phyloP scores from a whole-genome alignment of 2,329 filamentous ascomycete species.

The Cryphonectria carpinicola region DNA sequence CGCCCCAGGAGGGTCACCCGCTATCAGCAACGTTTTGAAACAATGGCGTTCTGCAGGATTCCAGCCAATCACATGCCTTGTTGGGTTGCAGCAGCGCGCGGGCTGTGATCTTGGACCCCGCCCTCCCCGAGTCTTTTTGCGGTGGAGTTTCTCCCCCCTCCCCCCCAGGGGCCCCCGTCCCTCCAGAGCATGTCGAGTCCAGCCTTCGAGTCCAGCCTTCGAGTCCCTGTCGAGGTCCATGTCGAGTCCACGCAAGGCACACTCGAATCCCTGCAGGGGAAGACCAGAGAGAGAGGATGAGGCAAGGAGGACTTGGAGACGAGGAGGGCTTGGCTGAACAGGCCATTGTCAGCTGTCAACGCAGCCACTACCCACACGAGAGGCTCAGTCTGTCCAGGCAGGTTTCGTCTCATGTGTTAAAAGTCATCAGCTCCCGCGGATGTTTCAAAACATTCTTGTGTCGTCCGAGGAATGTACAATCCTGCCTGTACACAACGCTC shows the following conservation, averaged over 20 bases:
- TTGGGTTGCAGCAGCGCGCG: neutral
- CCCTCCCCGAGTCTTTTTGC: conserved; percentile 15
- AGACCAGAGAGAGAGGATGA: neutral
- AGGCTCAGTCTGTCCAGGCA: conserved; percentile 18
- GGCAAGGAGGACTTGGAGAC: neutral
- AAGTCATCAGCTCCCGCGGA: conserved; percentile 19
- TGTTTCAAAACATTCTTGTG: conserved; percentile 25
- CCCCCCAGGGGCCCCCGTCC: too few relatives aligned
- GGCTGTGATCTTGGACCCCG: conserved; percentile 9
- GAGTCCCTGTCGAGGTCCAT: neutral
- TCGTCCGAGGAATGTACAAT: neutral
- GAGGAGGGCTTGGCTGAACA: neutral
- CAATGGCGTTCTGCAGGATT: conserved; percentile 28
- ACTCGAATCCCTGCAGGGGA: neutral
- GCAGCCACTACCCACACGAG: conserved; percentile 8
- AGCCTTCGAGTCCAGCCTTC: too few relatives aligned
- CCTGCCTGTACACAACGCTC: neutral
- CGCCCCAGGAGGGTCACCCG: conserved; percentile 33
- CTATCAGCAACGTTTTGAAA: conserved; percentile 30
- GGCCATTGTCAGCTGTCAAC: conserved; percentile 26
- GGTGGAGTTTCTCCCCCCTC: conserved; percentile 1
- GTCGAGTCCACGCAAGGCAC: too few relatives aligned
- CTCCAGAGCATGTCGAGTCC: neutral
- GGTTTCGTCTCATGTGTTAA: conserved; percentile 26
- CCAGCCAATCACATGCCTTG: conserved; percentile 23